Evolutionary conservation across 345 rosid species (phyloP), one percentile per base, ranked within the genome.

Genomic region (Eucalyptus tenuipes): DNA sequence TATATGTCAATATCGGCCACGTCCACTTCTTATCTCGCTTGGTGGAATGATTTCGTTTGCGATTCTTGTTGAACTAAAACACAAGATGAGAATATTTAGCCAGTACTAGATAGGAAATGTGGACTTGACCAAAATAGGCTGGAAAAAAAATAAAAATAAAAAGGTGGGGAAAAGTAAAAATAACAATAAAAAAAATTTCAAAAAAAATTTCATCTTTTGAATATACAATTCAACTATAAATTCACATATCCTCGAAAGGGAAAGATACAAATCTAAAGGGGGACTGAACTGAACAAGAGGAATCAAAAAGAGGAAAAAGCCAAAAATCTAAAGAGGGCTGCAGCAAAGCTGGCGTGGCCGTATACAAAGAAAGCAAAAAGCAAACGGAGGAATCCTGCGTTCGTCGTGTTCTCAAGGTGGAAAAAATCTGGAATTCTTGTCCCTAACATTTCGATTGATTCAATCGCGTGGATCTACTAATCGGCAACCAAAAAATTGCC

Each of bases 381-480:
- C 61, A 55, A 55, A 55, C 12, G 12, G 44, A 68, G 80, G 80
- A 8, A 33, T 33, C 24, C 44, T 10, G 44, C 2, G 37, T 68
- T 68, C 13, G 2, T 68, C 80, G 80, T 17, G 44, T 33, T 15
- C 20, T 64, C 40, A 64, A n/a, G 40, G 75, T n/a, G 20, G 18
- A 29, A 17, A 68, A 68, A 68, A 68, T 68, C 24, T 33, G 10
- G 1, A n/a, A 14, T 3, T 68, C 24, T 31, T 68, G 80, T 8
- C 20, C 3, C 37, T 29, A 29, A 64, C 40, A 37, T 66, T 16
- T 66, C 42, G 1, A 31, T 66, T n/a, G 15, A 37, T 66, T 66
- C 22, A 31, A 37, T 37, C 3, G 0, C 2, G 45, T 17, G 45
- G 13, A 42, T 37, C 25, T 16, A 10, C 44, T 37, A 1, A 1